These are phyloP conservation scores for Pleurotus salmoneostramineus DNA, from an alignment of 768 basidiomycete species.

Conservation along the genomic window DNA sequence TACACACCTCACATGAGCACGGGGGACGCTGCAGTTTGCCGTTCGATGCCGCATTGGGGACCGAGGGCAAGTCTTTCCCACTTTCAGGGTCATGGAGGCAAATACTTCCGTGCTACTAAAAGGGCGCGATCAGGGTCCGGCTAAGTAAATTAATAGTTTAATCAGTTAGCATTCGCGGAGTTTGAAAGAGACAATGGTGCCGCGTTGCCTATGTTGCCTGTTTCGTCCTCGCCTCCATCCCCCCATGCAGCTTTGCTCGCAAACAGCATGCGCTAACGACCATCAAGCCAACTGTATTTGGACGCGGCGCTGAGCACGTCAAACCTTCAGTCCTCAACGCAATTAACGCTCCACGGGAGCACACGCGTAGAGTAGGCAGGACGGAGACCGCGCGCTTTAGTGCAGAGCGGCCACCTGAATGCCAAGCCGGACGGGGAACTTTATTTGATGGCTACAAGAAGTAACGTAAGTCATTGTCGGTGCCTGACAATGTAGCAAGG, in stretches of 20 bases:
- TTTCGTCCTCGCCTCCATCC: too few species aligned
- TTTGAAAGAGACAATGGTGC: too few species aligned
- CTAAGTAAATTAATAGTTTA: slow-evolving; percentile 3
- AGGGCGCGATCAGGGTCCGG: background rate
- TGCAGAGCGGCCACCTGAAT: background rate
- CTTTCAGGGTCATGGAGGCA: background rate
- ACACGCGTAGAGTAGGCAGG: background rate
- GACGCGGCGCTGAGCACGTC: background rate
- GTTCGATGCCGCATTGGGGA: background rate
- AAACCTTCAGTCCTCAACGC: too few species aligned
- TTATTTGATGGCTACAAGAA: background rate
- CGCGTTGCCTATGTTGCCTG: too few species aligned
- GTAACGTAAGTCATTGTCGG: slow-evolving; percentile 2
- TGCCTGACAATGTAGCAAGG: background rate
- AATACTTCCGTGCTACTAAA: slow-evolving; percentile 1
- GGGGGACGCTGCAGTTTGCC: background rate
- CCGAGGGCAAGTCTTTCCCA: background rate
- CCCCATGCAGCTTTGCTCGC: too few species aligned
- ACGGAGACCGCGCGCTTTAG: background rate
- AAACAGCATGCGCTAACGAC: too few species aligned
- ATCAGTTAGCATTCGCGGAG: too few species aligned
- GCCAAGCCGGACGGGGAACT: slow-evolving; percentile 4
- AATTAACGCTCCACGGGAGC: too few species aligned
- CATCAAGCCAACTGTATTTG: too few species aligned
- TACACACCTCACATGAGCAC: too few species aligned